These are phyloP conservation scores for Coemansia sp. DNA, from an alignment of 192 early-diverging fungal species.

Conservation along the genomic window DNA sequence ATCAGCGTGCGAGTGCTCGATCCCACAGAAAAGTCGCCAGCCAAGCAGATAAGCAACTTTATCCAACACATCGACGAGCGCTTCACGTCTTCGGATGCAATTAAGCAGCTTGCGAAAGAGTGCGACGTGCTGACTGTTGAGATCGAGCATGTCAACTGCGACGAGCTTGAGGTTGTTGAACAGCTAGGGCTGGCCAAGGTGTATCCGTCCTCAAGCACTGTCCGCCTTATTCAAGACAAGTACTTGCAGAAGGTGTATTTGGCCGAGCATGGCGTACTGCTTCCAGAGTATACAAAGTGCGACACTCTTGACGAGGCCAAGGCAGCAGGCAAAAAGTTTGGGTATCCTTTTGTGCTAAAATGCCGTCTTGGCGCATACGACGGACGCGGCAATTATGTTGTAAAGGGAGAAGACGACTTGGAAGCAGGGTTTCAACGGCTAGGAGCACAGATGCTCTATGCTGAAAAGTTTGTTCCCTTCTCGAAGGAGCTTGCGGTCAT, in stretches of 20 bases:
- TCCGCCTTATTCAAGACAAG: slow-evolving; percentile 96
- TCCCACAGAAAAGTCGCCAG: slow-evolving; percentile 70
- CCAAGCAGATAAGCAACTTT: slow-evolving; percentile 77
- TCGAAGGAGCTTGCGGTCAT: slow-evolving; percentile 94
- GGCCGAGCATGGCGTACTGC: slow-evolving; percentile 62
- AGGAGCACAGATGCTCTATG: slow-evolving; percentile 76
- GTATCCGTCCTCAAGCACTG: slow-evolving; percentile 80
- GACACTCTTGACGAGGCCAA: slow-evolving; percentile 53
- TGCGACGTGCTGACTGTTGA: slow-evolving; percentile 93
- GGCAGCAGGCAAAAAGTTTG: slow-evolving; percentile 65
- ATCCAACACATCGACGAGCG: slow-evolving; percentile 75
- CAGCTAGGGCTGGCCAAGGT: slow-evolving; percentile 64
- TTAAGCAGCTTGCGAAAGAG: slow-evolving; percentile 71
- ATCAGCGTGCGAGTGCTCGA: slow-evolving; percentile 86
- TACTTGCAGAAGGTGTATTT: slow-evolving; percentile 86
- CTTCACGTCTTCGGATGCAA: slow-evolving; percentile 80
- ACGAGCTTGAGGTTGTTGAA: slow-evolving; percentile 60
- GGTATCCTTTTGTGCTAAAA: slow-evolving; percentile 96
- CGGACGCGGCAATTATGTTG: slow-evolving; percentile 90
- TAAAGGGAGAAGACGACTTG: slow-evolving; percentile 72
- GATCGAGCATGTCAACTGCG: slow-evolving; percentile 91
- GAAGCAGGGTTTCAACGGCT: slow-evolving; percentile 35
- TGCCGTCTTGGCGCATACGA: slow-evolving; percentile 94
- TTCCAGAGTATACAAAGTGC: slow-evolving; percentile 59
- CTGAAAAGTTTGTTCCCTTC: slow-evolving; percentile 93